A percentile compares a stretch with the other conserved stretches of the same genome.
These are phyloP conservation scores for Serendipita sp. DNA, from an alignment of 768 basidiomycete genomes.

Conservation along the genomic window DNA sequence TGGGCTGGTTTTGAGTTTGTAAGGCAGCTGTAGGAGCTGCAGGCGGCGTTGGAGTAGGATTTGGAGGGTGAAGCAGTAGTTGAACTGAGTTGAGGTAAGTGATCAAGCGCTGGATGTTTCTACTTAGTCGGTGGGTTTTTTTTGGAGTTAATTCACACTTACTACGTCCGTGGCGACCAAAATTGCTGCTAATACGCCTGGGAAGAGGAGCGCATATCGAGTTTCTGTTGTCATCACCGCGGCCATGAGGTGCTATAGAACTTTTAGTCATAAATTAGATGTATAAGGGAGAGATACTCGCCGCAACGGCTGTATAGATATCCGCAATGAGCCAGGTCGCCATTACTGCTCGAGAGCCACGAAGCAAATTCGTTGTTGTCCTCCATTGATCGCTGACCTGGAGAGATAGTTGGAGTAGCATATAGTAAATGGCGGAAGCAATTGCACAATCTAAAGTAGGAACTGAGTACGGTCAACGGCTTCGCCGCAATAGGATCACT, in stretches of 20 bases:
- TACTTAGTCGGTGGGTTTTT: not conserved
- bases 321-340: not conserved
- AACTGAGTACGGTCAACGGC: not conserved
- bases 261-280: not conserved
- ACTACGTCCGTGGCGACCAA: not conserved
- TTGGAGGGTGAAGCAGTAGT: not conserved
- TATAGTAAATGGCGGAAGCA: not conserved
- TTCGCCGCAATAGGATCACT: not conserved
- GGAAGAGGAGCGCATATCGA: not conserved
- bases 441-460: not conserved
- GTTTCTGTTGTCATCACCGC: not conserved
- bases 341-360: not conserved
- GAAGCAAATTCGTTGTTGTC: not conserved
- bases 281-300: not conserved
- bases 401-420: not conserved
- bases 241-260: slow-evolving; percentile 1
- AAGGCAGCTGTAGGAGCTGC: not conserved
- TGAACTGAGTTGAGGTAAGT: not conserved
- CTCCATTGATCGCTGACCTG: slow-evolving; percentile 6
- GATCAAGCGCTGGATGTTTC: not conserved
- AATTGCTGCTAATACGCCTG: not conserved
- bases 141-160: not conserved
- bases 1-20: not conserved
- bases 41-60: not conserved
- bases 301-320: not conserved